Evolutionary conservation across 345 rosid species (phyloP).

Genomic region (Gossypium anomalum): DNA sequence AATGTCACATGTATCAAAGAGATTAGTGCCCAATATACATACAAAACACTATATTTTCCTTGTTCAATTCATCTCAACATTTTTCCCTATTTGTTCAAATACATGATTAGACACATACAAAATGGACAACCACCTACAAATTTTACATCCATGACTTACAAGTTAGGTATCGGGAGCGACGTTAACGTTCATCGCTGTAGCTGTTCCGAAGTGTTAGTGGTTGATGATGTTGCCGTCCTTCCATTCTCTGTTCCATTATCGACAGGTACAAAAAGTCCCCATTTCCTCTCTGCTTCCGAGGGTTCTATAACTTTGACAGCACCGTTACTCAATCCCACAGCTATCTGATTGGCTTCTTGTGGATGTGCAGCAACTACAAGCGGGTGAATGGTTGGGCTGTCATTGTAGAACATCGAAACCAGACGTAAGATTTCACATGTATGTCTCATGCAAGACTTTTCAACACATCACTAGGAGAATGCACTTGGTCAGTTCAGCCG

Average conservation of each 20-base stretch:
- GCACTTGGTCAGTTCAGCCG: not conserved
- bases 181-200: slow-evolving; percentile 34
- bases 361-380: slow-evolving; percentile 65
- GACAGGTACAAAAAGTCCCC: slow-evolving; percentile 42
- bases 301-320: slow-evolving; percentile 61
- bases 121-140: not conserved
- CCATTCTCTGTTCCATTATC: slow-evolving; percentile 46
- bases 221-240: slow-evolving; percentile 40
- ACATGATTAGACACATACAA: not conserved
- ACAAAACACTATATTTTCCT: not conserved
- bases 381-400: slow-evolving; percentile 39
- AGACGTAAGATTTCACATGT: not conserved
- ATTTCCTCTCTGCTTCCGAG: slow-evolving; percentile 46
- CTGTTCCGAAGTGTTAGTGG: slow-evolving; percentile 42
- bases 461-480: not conserved
- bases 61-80: not conserved
- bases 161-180: not conserved
- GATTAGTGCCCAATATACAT: slow-evolving; percentile 12
- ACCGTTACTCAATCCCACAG: slow-evolving; percentile 65
- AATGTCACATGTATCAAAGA: not conserved
- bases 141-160: slow-evolving; percentile 27
- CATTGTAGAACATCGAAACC: slow-evolving; percentile 10
- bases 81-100: slow-evolving; percentile 3
- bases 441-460: not conserved
- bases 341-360: slow-evolving; percentile 63